phyloP scores from a whole-genome alignment of 176 grass and related monocot genomes.

The Avena eriantha region DNA sequence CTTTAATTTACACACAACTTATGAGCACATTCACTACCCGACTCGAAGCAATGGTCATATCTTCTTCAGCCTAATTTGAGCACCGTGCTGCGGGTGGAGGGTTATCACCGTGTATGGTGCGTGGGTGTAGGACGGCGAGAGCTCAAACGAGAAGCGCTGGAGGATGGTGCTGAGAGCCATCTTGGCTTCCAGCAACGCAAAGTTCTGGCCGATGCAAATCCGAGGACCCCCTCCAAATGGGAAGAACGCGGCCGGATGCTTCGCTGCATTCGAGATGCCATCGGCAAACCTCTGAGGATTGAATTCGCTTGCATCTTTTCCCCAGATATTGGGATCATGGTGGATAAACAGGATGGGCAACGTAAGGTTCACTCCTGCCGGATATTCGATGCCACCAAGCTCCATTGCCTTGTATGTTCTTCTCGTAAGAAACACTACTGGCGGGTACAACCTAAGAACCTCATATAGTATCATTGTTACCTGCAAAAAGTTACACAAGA shows the following conservation, averaged over 20 bases:
- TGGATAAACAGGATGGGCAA: constrained; percentile 56
- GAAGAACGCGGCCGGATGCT: constrained; percentile 56
- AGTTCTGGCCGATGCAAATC: constrained; percentile 76
- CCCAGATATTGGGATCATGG: constrained; percentile 69
- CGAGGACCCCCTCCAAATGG: constrained; percentile 70
- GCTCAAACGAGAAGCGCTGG: constrained; percentile 66
- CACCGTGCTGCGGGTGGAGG: constrained; percentile 69
- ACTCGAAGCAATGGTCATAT: constrained; percentile 36
- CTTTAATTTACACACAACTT: background rate
- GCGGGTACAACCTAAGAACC: constrained; percentile 71
- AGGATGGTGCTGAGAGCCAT: constrained; percentile 67
- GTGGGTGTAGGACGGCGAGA: constrained; percentile 62
- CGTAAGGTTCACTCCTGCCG: constrained; percentile 55
- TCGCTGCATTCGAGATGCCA: constrained; percentile 65
- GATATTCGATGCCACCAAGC: constrained; percentile 56
- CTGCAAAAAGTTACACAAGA: constrained; percentile 31
- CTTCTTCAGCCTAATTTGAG: constrained; percentile 58
- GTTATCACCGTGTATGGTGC: constrained; percentile 54
- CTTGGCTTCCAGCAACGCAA: constrained; percentile 67
- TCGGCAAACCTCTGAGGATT: constrained; percentile 71
- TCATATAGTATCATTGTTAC: constrained; percentile 78
- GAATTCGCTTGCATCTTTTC: constrained; percentile 58
- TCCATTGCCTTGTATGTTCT: constrained; percentile 60
- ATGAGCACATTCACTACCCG: background rate
- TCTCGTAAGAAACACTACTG: constrained; percentile 31